Evolutionary conservation across 305 asterid genomes (phyloP), one percentile per base, ranked within the genome.

Genomic region (Rubia tinctorum): DNA sequence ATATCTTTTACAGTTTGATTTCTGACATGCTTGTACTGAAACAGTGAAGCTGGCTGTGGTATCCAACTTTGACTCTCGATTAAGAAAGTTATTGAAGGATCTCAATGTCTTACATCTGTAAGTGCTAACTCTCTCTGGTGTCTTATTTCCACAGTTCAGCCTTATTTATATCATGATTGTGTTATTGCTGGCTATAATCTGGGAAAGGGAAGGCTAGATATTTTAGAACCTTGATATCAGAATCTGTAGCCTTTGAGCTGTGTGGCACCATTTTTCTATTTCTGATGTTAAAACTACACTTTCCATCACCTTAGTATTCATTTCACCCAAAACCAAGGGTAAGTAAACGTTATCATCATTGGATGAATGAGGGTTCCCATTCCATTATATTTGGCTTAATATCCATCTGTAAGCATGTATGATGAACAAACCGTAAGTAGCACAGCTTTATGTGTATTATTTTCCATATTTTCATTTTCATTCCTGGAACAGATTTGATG

Each of bases 21-120:
- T 80, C 69, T 79, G 75, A 76, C 76, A 65, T 75, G 43, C 70
- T 67, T 73, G 73, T 51, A n/a, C 65, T 73, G 75, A 39, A 77
- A 81, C 93, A 90, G 99, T 95, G 81, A 95, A 89, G 85, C 84
- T 92, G 77, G 98, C 99, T 30, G 96, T 95, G 43, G 99, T 92
- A 34, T 95, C 99, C 79, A 95, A 95, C 80, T 95, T 92, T 17
- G 99, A 95, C 86, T 89, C 92, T 73, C 98, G 99, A 73, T 82
- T 92, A 87, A 92, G 97, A 86, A 92, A 87, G 82, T 83, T 95
- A 44, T 83, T 95, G 80, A 85, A 85, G 82, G 97, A 90, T 76
- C 92, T 95, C 63, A 76, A 84, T 49, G 92, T 90, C 56, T 81
- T 95, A 62, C 86, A 92, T 79, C 71, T 95, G 98, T 92, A 84